Base-by-base conservation (phyloP, 2,329 filamentous ascomycete species). In the Aspergillus sp. region DNA sequence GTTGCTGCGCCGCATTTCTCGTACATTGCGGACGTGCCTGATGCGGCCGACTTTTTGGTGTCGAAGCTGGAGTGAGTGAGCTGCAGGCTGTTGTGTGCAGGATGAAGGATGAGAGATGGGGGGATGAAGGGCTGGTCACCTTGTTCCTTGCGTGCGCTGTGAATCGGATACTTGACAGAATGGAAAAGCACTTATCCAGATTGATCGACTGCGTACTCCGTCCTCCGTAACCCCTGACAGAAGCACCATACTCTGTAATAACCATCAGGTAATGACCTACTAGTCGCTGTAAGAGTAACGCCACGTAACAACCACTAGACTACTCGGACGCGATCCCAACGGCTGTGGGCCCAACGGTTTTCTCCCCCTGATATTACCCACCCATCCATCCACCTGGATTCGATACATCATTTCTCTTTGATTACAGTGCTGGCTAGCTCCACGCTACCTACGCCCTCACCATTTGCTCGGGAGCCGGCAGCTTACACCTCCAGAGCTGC, bases 1-100 rank as follows among this genome's bases (percentile, higher is more conserved):
- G 64, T 77, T 14, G 63, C 71, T 1, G 61, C 67, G 6, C 58
- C 70, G 2, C 74, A 77, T 64, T 60, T 74, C 38, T 67, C 67
- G 10, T 78, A 77, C 51, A 56, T 54, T 2, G 45, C 50, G 10
- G 57, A 74, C 58, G 69, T 63, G 11, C 49, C 43, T 2, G 64
- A 64, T 7, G 72, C 71, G 11, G 62, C 68, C 0, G 49, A 56
- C 13, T 63, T 60, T 52, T 47, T 64, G 25, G 52, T 21, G 64
- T 71, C 58, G 5, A 56, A 58, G 38, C 32, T 58, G 32, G 32
- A 34, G 43, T 47, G 16, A 6, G 6, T 32, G 16, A 40, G 36
- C 7, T 5, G 16, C 5, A 36, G 44, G 19, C 31, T 31, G 23
- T 17, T 23, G n/a, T n/a, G 7, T 17, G n/a, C n/a, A n/a, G n/a